Evolutionary conservation across 148 eudicot species (phyloP).

Genomic region (Pharnaceum exiguum): DNA sequence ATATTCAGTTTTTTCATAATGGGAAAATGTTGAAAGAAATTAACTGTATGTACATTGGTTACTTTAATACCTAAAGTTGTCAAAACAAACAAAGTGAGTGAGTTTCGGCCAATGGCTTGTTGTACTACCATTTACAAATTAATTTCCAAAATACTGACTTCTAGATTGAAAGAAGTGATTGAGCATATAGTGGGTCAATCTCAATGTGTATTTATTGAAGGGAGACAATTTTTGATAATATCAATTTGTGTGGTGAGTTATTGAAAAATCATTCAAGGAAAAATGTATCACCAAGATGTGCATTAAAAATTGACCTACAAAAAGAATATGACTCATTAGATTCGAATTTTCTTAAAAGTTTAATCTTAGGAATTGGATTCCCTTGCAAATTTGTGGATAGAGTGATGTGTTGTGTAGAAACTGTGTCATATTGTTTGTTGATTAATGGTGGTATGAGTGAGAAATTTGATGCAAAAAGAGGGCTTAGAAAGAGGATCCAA

Average conservation of each 20-base stretch:
- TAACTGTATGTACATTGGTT: not conserved
- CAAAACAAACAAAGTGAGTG: not conserved
- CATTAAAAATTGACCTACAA: not conserved
- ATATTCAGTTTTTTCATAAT: not conserved
- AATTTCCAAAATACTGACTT: not conserved
- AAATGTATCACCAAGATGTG: not conserved
- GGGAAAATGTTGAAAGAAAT: not conserved
- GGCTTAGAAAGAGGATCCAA: not conserved
- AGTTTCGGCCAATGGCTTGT: too few species aligned
- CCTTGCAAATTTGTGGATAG: not conserved
- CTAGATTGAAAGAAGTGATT: not conserved
- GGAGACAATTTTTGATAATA: not conserved
- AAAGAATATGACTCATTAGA: not conserved
- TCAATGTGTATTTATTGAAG: not conserved
- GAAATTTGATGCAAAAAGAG: not conserved
- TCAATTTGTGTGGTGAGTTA: not conserved
- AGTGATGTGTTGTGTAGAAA: too few species aligned
- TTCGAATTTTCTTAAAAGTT: not conserved
- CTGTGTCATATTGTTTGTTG: too few species aligned
- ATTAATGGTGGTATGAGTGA: too few species aligned
- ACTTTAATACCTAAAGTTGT: not conserved
- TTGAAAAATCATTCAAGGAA: too few species aligned
- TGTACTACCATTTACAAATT: not conserved
- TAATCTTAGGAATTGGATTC: not conserved
- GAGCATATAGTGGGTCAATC: not conserved